phyloP scores from a whole-genome alignment of 805 yeast species.

The Barnettozyma sp. region DNA sequence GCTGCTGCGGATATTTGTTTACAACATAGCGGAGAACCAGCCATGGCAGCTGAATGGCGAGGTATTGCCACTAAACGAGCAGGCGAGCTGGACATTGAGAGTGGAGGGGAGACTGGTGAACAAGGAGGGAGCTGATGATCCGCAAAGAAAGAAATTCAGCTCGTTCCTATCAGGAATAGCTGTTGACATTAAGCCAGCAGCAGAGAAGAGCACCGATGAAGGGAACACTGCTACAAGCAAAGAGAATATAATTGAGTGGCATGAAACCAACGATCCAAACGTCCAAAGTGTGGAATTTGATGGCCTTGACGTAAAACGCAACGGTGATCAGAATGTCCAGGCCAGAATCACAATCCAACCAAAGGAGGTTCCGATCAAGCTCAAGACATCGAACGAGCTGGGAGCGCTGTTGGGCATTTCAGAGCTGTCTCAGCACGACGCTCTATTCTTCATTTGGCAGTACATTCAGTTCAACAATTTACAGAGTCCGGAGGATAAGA shows the following conservation, averaged over 20 bases:
- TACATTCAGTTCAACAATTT: conserved; percentile 64
- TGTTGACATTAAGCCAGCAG: conserved; percentile 51
- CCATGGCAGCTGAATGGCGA: conserved; percentile 84
- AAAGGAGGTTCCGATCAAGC: conserved; percentile 63
- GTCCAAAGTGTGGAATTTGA: conserved; percentile 57
- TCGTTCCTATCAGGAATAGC: conserved; percentile 78
- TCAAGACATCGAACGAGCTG: conserved; percentile 58
- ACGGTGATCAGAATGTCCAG: conserved; percentile 58
- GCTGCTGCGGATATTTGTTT: conserved; percentile 69
- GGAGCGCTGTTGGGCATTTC: conserved; percentile 64
- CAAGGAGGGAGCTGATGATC: conserved; percentile 39
- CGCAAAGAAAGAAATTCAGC: conserved; percentile 57
- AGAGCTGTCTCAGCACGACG: conserved; percentile 82
- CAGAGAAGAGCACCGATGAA: too few relatives aligned
- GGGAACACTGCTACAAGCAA: too few relatives aligned
- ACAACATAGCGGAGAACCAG: conserved; percentile 78
- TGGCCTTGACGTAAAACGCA: conserved; percentile 80
- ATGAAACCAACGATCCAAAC: conserved; percentile 45
- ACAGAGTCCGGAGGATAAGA: conserved; percentile 49
- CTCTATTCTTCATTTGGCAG: conserved; percentile 74
- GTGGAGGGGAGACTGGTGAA: conserved; percentile 80
- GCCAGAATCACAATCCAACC: conserved; percentile 76
- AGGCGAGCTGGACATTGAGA: conserved; percentile 74
- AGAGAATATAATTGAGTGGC: conserved; percentile 75
- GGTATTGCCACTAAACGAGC: conserved; percentile 9